Conservation (phyloP, 352 stramenopile species). For the Phytophthora capsici region DNA sequence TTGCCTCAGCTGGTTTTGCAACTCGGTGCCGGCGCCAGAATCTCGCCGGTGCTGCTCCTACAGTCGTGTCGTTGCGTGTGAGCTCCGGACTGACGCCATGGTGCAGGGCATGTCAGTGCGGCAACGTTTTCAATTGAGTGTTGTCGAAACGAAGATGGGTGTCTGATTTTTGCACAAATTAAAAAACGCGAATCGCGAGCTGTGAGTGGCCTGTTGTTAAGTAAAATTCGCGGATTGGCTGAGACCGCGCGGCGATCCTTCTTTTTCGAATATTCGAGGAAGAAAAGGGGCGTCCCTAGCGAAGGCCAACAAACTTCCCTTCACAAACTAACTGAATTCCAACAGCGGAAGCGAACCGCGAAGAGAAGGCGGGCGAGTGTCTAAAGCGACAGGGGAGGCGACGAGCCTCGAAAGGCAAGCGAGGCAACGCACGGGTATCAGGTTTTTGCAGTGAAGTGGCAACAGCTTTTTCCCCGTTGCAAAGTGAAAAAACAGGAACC, state of each 20-base stretch:
- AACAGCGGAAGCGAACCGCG: constrained; percentile 2
- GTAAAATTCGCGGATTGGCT: constrained; percentile 35
- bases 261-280: constrained; percentile 43
- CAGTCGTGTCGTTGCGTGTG: constrained; percentile 25
- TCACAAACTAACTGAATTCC: constrained; percentile 35
- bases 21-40: constrained; percentile 15
- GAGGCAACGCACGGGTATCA: constrained; percentile 12
- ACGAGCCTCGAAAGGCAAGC: constrained; percentile 3
- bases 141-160: constrained; percentile 16
- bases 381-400: constrained; percentile 19
- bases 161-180: constrained; percentile 25
- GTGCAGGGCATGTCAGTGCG: not conserved
- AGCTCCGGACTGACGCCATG: constrained; percentile 33
- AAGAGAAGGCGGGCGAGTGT: constrained; percentile 1
- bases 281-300: constrained; percentile 14
- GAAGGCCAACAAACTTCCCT: constrained; percentile 17
- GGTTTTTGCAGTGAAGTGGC: not conserved
- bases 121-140: not conserved
- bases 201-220: constrained; percentile 11
- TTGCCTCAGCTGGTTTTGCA: constrained; percentile 4
- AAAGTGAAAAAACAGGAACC: constrained; percentile 4
- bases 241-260: constrained; percentile 8
- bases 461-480: constrained; percentile 6
- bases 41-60: constrained; percentile 16
- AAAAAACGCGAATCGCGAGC: not conserved